These are phyloP conservation scores for Gossypium bickii DNA, from an alignment of 345 rosid genomes.

Conservation along the genomic window DNA sequence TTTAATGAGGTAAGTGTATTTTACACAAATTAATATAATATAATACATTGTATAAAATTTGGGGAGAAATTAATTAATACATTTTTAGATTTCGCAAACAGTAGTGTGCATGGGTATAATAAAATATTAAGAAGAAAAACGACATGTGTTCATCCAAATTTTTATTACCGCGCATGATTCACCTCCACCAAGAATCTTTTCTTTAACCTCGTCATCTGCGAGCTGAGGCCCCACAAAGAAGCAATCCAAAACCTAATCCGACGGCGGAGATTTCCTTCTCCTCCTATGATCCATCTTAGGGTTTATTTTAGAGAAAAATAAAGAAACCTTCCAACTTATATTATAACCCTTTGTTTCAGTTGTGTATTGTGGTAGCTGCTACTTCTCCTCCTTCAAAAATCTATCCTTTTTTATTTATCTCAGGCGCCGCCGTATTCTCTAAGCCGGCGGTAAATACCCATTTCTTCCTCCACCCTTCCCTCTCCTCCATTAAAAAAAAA, in stretches of 20 bases:
- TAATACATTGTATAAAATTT: no score
- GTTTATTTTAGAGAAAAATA: constrained; percentile 13
- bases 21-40: no score
- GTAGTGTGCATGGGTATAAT: no score
- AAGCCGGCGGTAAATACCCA: constrained; percentile 47
- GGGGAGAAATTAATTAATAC: no score
- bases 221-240: constrained; percentile 10
- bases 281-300: constrained; percentile 19
- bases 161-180: no score
- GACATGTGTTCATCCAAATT: no score
- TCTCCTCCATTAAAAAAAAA: constrained; percentile 32
- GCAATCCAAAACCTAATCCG: constrained; percentile 11
- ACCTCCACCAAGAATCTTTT: neutral
- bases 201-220: neutral
- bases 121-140: no score
- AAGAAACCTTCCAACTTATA: neutral
- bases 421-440: constrained; percentile 47
- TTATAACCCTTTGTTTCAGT: neutral
- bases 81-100: no score
- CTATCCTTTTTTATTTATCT: neutral
- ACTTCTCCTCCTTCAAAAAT: neutral
- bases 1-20: no score
- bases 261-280: constrained; percentile 27
- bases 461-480: constrained; percentile 38
- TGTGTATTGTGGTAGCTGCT: constrained; percentile 12